Base-by-base conservation (phyloP, 441 rosid species). In the Capsella rubella region DNA sequence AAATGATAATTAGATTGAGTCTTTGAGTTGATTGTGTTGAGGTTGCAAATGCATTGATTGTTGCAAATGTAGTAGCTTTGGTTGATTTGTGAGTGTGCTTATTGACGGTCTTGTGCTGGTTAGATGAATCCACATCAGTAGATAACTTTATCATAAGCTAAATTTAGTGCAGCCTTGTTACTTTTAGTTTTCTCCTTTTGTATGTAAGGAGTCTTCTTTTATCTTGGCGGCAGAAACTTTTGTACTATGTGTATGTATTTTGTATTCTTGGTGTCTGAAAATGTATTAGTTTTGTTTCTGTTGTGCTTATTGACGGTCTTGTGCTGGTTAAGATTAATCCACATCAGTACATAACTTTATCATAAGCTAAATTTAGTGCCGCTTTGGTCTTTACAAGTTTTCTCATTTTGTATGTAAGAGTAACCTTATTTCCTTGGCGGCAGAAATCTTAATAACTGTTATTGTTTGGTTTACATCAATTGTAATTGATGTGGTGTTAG, bases 141-240 rank as follows among this genome's bases (percentile, higher is more conserved):
- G 81, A 50, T 65, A 83, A 85, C 88, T 67, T 69, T 73, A 75
- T 64, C 83, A 81, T 82, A 84, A 85, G 72, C 81, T 79, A 79
- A 29, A 75, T 34, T 4, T 40, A 11, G 71, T 50, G 71, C 77
- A 53, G 31, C 70, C 6, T 58, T 27, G 82, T 79, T 0, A 5
- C 81, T 79, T 65, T 69, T 58, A 79, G 73, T 74, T 80, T 61
- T 42, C 51, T 40, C 8, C 31, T 6, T 39, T 34, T 34, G 3
- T 59, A 11, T 37, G 15, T 14, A 13, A 13, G 27, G 51, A 61
- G 14, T 4, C 13, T 25, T 39, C 51, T 39, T 39, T 9, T 4
- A 40, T 52, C 34, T 21, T 40, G 18, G 65, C 7, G 64, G 64
- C 64, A 59, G 5, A 59, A 35, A 5, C 3, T 2, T 34, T 1